phyloP scores from a whole-genome alignment of 1,284 basidiomycete genomes.

The Rhodotorula mucilaginosa region DNA sequence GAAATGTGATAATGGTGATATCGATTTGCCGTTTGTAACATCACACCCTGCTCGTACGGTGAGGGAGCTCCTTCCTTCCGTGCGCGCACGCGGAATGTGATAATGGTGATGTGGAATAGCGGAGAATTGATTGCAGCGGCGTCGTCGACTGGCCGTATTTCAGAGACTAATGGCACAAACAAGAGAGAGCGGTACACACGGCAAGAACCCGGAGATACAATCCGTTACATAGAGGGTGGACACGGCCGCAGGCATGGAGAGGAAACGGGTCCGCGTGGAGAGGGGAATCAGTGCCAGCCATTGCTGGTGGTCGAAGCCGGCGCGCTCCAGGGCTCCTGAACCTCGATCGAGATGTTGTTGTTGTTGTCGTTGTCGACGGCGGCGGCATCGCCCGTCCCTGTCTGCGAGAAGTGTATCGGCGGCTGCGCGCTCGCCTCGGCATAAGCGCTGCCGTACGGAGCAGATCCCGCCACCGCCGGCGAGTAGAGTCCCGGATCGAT shows the following conservation, averaged over 20 bases:
- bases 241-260: no score
- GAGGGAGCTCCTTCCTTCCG: no score
- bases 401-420: constrained; percentile 3
- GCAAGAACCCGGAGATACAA: no score
- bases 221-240: no score
- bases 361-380: no score
- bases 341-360: background rate
- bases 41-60: background rate
- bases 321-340: no score
- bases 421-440: background rate
- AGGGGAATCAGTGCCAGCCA: background rate
- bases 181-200: no score
- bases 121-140: no score
- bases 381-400: background rate
- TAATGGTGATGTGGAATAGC: background rate
- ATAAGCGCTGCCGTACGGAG: background rate
- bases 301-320: background rate
- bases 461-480: background rate
- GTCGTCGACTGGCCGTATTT: no score
- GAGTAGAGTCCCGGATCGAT: constrained; percentile 9
- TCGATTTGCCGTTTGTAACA: background rate
- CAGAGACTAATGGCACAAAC: no score
- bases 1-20: background rate
- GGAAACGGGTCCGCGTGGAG: background rate
- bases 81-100: no score